Evolutionary conservation across 2,329 filamentous ascomycete species (phyloP).

Genomic region (Ophiocordyceps camponoti-leonardi): DNA sequence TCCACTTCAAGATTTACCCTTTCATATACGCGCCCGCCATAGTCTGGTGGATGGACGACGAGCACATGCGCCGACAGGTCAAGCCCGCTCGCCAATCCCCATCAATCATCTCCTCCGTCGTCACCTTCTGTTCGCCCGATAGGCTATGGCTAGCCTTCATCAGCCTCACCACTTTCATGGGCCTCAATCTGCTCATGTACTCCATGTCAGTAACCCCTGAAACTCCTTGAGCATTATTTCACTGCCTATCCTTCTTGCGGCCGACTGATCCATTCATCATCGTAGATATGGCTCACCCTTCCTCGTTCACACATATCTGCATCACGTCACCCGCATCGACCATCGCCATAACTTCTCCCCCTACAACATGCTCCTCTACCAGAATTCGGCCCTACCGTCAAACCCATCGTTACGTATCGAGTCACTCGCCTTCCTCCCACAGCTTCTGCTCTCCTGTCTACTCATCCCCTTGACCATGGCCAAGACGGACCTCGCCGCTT

Average conservation of each 20-base stretch:
- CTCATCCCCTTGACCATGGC: slow-evolving; percentile 61
- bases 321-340: slow-evolving; percentile 84
- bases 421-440: slow-evolving; percentile 74
- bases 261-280: neutral
- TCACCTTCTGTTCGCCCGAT: slow-evolving; percentile 30
- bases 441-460: slow-evolving; percentile 63
- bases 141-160: slow-evolving; percentile 41
- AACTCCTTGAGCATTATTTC: neutral
- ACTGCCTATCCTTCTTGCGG: neutral
- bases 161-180: slow-evolving; percentile 57
- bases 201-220: slow-evolving; percentile 31
- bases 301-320: slow-evolving; percentile 76
- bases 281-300: slow-evolving; percentile 63
- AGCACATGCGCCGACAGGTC: slow-evolving; percentile 16
- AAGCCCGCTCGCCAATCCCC: slow-evolving; percentile 4
- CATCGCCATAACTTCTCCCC: slow-evolving; percentile 97
- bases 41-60: slow-evolving; percentile 60
- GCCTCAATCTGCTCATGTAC: slow-evolving; percentile 68
- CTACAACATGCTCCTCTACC: slow-evolving; percentile 83
- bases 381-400: slow-evolving; percentile 49
- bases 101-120: slow-evolving; percentile 3
- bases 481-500: slow-evolving; percentile 63
- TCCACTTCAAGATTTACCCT: slow-evolving; percentile 98
- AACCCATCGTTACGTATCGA: slow-evolving; percentile 38
- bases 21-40: slow-evolving; percentile 84